Base-by-base conservation (phyloP, 2,329 filamentous ascomycete genomes). In the Phialemoniopsis sp. region DNA sequence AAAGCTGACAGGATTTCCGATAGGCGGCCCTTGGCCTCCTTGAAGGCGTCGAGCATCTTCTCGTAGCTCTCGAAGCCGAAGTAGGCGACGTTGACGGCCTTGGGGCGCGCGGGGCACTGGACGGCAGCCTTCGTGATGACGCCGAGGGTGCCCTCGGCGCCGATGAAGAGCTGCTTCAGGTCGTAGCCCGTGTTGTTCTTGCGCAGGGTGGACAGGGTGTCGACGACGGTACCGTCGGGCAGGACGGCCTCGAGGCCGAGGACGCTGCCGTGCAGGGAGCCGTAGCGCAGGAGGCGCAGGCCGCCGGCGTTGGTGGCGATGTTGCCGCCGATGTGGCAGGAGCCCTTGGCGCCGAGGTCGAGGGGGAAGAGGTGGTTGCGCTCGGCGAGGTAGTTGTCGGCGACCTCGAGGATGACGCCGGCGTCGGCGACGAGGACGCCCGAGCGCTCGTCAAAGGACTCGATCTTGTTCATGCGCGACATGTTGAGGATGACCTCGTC, bases 121-220 rank as follows among this genome's bases (percentile, higher is more conserved):
- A 98, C 85, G 4, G 89, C 90, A 29, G 97, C 76, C 34, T 80
- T 90, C 14, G 93, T 98, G 53, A 98, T 87, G 54, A 97, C 86
- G 38, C 93, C 93, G 46, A 97, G 85, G 5, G 93, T 97, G 17
- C 93, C 93, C 64, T 98, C 93, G 26, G 83, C 87, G 34, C 93
- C 93, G 54, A 98, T 95, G 61, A 98, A 96, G 29, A 96, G 77
- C 64, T 96, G 91, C 71, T 96, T 96, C 41, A 96, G 66, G 60
- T 98, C 94, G 64, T 97, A 98, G 19, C 93, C 93, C 3, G 93
- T 98, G 69, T 98, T 98, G 73, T 98, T 97, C 73, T 98, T 98
- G 50, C 93, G 82, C 42, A 98, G 72, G 43, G 79, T 90, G 51
- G 80, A 85, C 26, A 98, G 80, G 53, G 96, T 89, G 53, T 97